Conservation (phyloP, 208 protist species). For the Trypanosoma platydactyli region DNA sequence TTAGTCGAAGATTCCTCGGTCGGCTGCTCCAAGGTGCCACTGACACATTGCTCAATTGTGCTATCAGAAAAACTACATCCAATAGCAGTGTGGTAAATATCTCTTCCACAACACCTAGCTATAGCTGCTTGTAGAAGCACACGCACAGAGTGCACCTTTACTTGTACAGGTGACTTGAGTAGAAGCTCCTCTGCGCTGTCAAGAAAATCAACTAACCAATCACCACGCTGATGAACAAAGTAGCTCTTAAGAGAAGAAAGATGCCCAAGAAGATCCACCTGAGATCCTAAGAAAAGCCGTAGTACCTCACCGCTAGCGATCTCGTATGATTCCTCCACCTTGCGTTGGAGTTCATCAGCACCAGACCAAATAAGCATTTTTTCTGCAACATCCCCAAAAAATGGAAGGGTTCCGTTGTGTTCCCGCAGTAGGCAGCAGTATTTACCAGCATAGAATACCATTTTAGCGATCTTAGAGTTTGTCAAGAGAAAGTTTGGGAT, state of each 20-base stretch:
- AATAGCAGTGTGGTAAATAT: constrained; percentile 74
- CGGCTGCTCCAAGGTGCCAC: constrained; percentile 23
- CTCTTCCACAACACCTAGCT: constrained; percentile 58
- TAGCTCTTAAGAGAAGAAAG: constrained; percentile 75
- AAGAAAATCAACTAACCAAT: constrained; percentile 86
- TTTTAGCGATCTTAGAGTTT: constrained; percentile 67
- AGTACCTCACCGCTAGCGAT: constrained; percentile 71
- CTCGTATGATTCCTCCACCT: constrained; percentile 80
- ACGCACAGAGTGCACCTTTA: constrained; percentile 77
- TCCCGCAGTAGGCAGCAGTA: constrained; percentile 90
- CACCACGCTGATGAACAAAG: constrained; percentile 78
- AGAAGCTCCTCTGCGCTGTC: constrained; percentile 79
- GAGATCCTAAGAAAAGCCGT: constrained; percentile 65
- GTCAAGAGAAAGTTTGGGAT: constrained; percentile 69
- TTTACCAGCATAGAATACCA: constrained; percentile 84
- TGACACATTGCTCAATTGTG: constrained; percentile 52
- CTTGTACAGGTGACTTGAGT: constrained; percentile 48
- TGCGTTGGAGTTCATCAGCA: constrained; percentile 63
- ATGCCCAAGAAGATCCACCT: constrained; percentile 78
- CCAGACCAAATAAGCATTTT: constrained; percentile 63
- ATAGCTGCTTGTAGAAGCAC: constrained; percentile 82
- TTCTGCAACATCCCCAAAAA: constrained; percentile 44
- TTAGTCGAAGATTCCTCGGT: constrained; percentile 10
- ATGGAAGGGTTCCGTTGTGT: constrained; percentile 57
- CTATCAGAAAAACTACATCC: constrained; percentile 70